These are phyloP conservation scores for Pseudisothecium myosuroides DNA, from an alignment of 225 moss, liverwort and hornwort genomes.

Conservation along the genomic window DNA sequence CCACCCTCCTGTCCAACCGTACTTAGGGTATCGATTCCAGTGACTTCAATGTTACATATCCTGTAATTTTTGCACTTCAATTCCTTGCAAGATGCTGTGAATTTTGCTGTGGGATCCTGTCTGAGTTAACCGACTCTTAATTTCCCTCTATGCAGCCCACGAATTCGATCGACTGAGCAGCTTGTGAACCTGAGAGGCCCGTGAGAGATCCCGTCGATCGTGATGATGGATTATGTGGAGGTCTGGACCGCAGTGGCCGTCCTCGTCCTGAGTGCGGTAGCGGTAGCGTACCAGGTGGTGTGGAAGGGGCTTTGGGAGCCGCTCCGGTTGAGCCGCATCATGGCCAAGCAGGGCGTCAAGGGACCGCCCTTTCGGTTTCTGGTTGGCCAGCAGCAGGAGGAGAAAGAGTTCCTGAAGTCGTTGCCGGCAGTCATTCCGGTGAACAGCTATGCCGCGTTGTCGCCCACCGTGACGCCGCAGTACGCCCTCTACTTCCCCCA, in stretches of 20 bases:
- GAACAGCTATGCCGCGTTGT: not conserved
- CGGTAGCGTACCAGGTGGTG: not conserved
- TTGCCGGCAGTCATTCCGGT: not conserved
- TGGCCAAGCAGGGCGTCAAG: constrained; percentile 23
- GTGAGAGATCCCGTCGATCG: not conserved
- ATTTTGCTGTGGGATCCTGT: not conserved
- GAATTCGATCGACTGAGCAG: not conserved
- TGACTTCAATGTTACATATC: no score
- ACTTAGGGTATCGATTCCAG: not conserved
- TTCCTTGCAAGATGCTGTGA: not conserved
- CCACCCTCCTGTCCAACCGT: not conserved
- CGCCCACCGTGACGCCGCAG: constrained; percentile 18
- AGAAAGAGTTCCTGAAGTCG: not conserved
- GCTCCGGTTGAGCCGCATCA: not conserved
- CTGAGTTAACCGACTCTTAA: not conserved
- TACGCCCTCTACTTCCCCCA: constrained; percentile 11
- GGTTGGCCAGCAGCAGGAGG: not conserved
- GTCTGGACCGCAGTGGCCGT: not conserved
- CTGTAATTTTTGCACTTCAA: no score
- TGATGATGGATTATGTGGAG: not conserved
- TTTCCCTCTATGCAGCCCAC: not conserved
- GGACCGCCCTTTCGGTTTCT: constrained; percentile 6
- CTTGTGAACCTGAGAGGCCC: not conserved
- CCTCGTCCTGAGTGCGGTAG: not conserved
- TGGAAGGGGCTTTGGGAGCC: constrained; percentile 19